Evolutionary conservation across 495 filamentous ascomycete species (phyloP), one percentile per base, ranked within the genome.

Genomic region (Podospora pseudopauciseta): DNA sequence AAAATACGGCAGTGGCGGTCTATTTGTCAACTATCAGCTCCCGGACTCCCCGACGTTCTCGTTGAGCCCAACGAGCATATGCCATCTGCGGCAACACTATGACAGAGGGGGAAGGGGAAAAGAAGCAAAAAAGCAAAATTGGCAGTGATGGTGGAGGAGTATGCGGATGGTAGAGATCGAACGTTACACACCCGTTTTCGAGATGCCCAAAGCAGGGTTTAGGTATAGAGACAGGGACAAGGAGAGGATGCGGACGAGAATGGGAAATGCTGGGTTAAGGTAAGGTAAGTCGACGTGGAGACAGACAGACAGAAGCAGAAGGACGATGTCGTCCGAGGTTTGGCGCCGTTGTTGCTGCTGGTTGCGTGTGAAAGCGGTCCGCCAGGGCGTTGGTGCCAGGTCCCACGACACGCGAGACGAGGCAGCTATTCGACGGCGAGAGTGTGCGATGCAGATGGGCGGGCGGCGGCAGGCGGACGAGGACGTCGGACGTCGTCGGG

Each of bases 371-470:
- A 32, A 32, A 18, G 59, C 18, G 26, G 19, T 30, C 59, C 59
- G 59, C 59, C 27, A 13, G 39, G 39, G 55, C 55, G 55, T 53
- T 53, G 49, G 64, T 65, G 64, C 53, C 34, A 65, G 61, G 61
- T 63, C 19, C 49, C 61, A 63, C 61, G 34, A 49, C 61, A 63
- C 61, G 32, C 61, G 61, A 63, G 61, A 18, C 30, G 53, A 60
- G 67, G 60, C 64, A 65, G 65, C 67, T 61, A 66, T 65, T 67
- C 70, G 68, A 59, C 57, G 61, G 20, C 56, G 67, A 66, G 65
- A 65, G 63, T 69, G 66, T 67, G 70, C 67, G 74, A 74, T 73
- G 73, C 67, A 63, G 23, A 69, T 67, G 54, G 28, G 49, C 74
- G 72, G 74, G 61, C 67, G 67, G 54, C 73, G 61, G 71, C 71